Evolutionary conservation across 306 rosid genomes (phyloP).

Genomic region (Mimosa bimucronata): DNA sequence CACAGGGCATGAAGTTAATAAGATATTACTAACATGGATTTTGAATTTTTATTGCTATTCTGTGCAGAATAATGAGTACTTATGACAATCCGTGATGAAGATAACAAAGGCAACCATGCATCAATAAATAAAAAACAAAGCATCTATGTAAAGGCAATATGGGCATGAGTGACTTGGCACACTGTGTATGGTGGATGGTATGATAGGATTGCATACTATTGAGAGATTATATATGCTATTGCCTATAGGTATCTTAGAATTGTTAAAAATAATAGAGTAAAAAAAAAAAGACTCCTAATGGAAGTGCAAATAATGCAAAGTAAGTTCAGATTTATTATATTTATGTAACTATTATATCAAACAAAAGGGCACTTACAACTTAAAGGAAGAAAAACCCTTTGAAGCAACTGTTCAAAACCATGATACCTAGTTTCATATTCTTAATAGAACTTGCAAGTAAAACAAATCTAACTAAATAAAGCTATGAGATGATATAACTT

Average conservation of each 20-base stretch:
- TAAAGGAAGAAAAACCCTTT: conserved; percentile 8
- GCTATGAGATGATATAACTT: not conserved
- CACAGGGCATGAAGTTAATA: conserved; percentile 26
- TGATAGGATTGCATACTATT: not conserved
- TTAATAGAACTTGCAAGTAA: not conserved
- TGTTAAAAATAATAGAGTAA: not conserved
- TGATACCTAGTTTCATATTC: conserved; percentile 13
- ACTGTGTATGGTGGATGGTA: not conserved
- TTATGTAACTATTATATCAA: not conserved
- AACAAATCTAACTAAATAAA: not conserved
- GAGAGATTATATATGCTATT: not conserved
- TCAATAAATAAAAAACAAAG: conserved; percentile 15
- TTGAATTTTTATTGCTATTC: conserved; percentile 11
- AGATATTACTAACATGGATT: conserved; percentile 9
- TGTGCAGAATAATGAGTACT: conserved; percentile 13
- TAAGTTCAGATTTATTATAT: not conserved
- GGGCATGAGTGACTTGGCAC: conserved; percentile 9
- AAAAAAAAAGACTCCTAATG: not conserved
- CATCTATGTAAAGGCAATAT: not conserved
- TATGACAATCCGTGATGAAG: conserved; percentile 20
- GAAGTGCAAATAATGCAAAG: not conserved
- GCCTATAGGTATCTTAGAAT: conserved; percentile 5
- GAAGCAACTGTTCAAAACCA: conserved; percentile 17
- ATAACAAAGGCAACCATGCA: conserved; percentile 12
- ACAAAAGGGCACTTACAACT: not conserved